Conservation (phyloP, 2,329 filamentous ascomycete genomes). For the Aspergillus novoparasiticus region DNA sequence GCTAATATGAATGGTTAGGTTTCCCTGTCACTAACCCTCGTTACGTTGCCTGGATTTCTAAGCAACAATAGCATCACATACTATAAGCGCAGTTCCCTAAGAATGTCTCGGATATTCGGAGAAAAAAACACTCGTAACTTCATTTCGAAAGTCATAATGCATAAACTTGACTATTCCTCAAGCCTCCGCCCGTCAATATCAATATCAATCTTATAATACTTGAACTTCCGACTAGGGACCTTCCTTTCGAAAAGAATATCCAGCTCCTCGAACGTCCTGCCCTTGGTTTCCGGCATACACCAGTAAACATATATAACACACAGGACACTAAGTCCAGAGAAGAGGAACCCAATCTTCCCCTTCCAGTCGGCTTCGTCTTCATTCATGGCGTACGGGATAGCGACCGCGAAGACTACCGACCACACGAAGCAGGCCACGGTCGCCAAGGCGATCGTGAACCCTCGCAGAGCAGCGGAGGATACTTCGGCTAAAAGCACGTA, state of each 20-base stretch:
- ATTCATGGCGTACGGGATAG: conserved; percentile 41
- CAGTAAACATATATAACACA: conserved; percentile 35
- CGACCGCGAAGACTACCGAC: conserved; percentile 35
- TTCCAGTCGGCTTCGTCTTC: conserved; percentile 30
- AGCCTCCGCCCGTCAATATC: conserved; percentile 7
- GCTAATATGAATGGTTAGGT: not conserved
- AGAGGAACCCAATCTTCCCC: conserved; percentile 38
- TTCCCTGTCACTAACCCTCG: not conserved
- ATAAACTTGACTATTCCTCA: not conserved
- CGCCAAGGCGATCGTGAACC: conserved; percentile 50
- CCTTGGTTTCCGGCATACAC: conserved; percentile 35
- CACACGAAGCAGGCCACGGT: conserved; percentile 26
- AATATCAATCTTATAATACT: conserved; percentile 19
- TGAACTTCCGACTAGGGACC: conserved; percentile 27
- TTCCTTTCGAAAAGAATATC: conserved; percentile 33
- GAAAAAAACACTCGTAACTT: not conserved
- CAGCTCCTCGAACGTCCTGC: conserved; percentile 32
- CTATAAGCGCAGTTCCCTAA: no score
- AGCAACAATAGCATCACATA: not conserved
- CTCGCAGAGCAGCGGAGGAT: conserved; percentile 54
- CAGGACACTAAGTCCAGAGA: conserved; percentile 25
- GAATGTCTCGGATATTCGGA: not conserved
- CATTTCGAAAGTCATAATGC: not conserved
- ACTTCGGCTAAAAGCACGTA: conserved; percentile 56
- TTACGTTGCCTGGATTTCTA: not conserved